Evolutionary conservation across 176 grass and related monocot species (phyloP).

Genomic region (Oryza brachyantha): DNA sequence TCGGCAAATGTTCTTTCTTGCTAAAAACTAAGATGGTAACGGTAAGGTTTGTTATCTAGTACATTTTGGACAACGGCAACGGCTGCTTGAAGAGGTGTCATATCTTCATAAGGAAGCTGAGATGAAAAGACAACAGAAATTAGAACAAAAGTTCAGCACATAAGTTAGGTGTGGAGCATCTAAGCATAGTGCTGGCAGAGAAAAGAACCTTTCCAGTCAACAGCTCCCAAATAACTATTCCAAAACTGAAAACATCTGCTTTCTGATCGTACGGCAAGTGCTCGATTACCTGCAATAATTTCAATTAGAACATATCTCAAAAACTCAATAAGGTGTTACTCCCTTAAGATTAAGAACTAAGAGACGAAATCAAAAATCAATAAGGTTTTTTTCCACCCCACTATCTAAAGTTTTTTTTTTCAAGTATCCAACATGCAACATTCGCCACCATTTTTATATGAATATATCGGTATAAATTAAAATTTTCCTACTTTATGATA

Average conservation of each 20-base stretch:
- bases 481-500: background rate
- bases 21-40: background rate
- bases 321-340: background rate
- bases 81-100: constrained; percentile 84
- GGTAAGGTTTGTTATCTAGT: background rate
- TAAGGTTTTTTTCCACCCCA: background rate
- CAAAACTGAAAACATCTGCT: constrained; percentile 90
- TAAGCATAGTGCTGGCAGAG: background rate
- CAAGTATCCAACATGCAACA: background rate
- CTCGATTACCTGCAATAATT: constrained; percentile 60
- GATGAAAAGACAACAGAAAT: background rate
- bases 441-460: background rate
- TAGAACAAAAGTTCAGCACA: background rate
- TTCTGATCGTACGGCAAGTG: constrained; percentile 70
- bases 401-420: background rate
- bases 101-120: constrained; percentile 80
- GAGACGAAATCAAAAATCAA: too few relatives aligned
- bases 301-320: constrained; percentile 1
- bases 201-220: constrained; percentile 71
- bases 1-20: background rate
- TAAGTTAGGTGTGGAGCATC: background rate
- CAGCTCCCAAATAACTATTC: constrained; percentile 82
- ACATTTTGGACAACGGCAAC: constrained; percentile 87
- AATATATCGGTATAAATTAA: background rate
- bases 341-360: too few relatives aligned